Evolutionary conservation across 2,329 filamentous ascomycete genomes (phyloP).

Genomic region (Leptosphaerulina australis): DNA sequence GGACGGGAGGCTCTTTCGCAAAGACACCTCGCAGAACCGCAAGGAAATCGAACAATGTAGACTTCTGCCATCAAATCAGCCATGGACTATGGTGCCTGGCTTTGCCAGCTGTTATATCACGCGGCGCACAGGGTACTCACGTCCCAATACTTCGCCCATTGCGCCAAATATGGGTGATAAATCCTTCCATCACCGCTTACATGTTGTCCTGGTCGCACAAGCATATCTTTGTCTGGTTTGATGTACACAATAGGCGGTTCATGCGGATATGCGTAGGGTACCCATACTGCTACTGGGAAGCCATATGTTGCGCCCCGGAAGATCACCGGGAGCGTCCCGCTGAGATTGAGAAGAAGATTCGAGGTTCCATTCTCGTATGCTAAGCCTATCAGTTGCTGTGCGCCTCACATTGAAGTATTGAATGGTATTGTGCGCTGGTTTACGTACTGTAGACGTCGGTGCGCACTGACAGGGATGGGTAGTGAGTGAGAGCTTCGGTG

Average conservation of each 20-base stretch:
- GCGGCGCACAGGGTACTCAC: slow-evolving; percentile 59
- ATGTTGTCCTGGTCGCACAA: slow-evolving; percentile 89
- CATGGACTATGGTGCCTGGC: not conserved
- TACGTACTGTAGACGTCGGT: slow-evolving; percentile 93
- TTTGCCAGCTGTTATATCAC: not conserved
- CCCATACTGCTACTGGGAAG: slow-evolving; percentile 91
- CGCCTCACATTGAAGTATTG: not conserved
- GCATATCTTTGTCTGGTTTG: slow-evolving; percentile 84
- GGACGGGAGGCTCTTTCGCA: slow-evolving; percentile 90
- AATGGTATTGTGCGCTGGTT: not conserved
- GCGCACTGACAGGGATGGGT: slow-evolving; percentile 78
- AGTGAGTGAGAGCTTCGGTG: slow-evolving; percentile 78
- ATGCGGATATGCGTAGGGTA: slow-evolving; percentile 86
- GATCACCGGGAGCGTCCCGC: slow-evolving; percentile 85
- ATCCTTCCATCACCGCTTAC: slow-evolving; percentile 91
- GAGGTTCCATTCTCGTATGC: slow-evolving; percentile 88
- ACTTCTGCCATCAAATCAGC: slow-evolving; percentile 64
- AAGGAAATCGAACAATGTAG: slow-evolving; percentile 80
- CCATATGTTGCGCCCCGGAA: slow-evolving; percentile 90
- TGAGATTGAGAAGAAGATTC: slow-evolving; percentile 82
- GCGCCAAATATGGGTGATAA: slow-evolving; percentile 93
- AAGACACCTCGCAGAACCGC: slow-evolving; percentile 85
- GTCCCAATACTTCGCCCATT: slow-evolving; percentile 90
- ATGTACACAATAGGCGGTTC: slow-evolving; percentile 89
- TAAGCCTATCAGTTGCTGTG: slow-evolving; percentile 50